These are phyloP conservation scores for Colletotrichum falcatum DNA, from an alignment of 2,329 filamentous ascomycete species.

Conservation along the genomic window DNA sequence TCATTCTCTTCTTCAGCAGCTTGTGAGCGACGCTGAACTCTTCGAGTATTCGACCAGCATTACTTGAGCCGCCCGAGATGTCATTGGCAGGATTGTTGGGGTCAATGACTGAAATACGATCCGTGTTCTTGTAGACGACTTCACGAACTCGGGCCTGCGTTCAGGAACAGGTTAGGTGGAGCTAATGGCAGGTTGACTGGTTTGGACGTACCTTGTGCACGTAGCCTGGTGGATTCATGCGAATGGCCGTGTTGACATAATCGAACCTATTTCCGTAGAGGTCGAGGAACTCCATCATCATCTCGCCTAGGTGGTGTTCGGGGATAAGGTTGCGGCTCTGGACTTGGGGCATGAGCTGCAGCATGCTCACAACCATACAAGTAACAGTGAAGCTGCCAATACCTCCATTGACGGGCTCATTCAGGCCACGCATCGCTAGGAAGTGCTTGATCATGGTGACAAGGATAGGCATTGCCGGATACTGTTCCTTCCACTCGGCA, in stretches of 20 bases:
- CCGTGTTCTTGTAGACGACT: conserved; percentile 68
- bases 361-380: conserved; percentile 89
- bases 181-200: too few relatives aligned
- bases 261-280: conserved; percentile 89
- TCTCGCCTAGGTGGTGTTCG: conserved; percentile 79
- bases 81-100: conserved; percentile 89
- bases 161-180: not conserved
- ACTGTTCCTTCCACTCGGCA: conserved; percentile 79
- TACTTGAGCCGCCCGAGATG: conserved; percentile 86
- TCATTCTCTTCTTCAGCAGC: conserved; percentile 69
- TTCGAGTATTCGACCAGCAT: conserved; percentile 74
- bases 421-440: conserved; percentile 86
- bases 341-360: conserved; percentile 82
- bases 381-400: conserved; percentile 95
- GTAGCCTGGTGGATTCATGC: conserved; percentile 79
- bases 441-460: conserved; percentile 94
- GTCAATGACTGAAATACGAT: conserved; percentile 88
- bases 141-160: conserved; percentile 20
- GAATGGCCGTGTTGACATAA: conserved; percentile 76
- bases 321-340: conserved; percentile 70
- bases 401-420: conserved; percentile 91
- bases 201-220: conserved; percentile 75
- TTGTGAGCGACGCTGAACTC: conserved; percentile 76
- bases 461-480: conserved; percentile 86
- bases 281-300: conserved; percentile 89